These are phyloP conservation scores for Graphiopsis chlorocephala DNA, from an alignment of 2,329 filamentous ascomycete species.

Conservation along the genomic window DNA sequence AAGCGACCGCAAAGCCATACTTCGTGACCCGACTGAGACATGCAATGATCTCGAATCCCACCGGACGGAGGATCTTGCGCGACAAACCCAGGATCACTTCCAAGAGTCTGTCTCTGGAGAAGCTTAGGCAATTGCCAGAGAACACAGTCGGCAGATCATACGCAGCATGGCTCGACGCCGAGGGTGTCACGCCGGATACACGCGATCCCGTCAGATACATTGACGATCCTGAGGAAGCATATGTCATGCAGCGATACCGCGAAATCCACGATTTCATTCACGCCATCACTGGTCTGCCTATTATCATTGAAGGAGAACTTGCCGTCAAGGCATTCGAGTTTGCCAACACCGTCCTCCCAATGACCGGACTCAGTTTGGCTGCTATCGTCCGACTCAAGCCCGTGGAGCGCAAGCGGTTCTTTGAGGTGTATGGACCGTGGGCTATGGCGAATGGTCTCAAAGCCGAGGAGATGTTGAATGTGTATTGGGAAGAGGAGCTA, in stretches of 20 bases:
- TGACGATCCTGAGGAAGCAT: conserved; percentile 91
- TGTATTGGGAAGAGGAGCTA: conserved; percentile 96
- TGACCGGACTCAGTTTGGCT: conserved; percentile 85
- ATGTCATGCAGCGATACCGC: conserved; percentile 97
- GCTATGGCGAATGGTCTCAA: conserved; percentile 77
- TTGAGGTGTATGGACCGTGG: conserved; percentile 79
- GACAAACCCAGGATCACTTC: conserved; percentile 87
- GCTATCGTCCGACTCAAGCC: conserved; percentile 65
- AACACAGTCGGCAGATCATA: conserved; percentile 80
- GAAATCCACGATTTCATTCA: conserved; percentile 99
- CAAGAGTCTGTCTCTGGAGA: conserved; percentile 61
- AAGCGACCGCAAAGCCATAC: conserved; percentile 90
- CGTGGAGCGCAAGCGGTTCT: conserved; percentile 65
- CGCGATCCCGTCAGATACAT: conserved; percentile 81
- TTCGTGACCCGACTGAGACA: conserved; percentile 90
- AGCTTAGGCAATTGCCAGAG: conserved; percentile 68
- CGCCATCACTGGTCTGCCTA: conserved; percentile 83
- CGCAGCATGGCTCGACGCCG: conserved; percentile 85
- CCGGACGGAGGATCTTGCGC: conserved; percentile 85
- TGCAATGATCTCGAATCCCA: conserved; percentile 81
- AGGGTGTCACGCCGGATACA: conserved; percentile 90
- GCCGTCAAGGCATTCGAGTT: conserved; percentile 99
- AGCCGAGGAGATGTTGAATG: conserved; percentile 81
- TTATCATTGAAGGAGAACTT: conserved; percentile 92
- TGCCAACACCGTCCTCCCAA: conserved; percentile 87